These are phyloP conservation scores for Petunia axillaris DNA, from an alignment of 257 asterid species.

Conservation along the genomic window DNA sequence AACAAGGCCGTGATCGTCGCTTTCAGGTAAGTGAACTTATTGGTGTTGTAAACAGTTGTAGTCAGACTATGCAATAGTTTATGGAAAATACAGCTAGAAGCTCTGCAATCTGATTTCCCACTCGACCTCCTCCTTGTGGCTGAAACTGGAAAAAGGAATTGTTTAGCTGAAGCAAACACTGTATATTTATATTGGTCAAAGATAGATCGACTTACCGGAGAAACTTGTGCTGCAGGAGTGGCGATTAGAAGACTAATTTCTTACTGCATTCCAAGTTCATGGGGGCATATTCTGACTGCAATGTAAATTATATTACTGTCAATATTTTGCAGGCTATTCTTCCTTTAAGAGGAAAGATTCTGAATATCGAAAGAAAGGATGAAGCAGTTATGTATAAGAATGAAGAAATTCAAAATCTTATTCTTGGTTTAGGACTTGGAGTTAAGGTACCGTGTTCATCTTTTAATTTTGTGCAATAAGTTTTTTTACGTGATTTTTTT, in stretches of 20 bases:
- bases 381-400: constrained; percentile 99
- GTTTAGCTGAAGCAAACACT: constrained; percentile 5
- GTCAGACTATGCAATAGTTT: constrained; percentile 8
- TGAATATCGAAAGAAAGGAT: constrained; percentile 92
- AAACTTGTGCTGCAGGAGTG: neutral
- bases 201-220: neutral
- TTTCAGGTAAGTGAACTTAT: constrained; percentile 70
- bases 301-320: constrained; percentile 23
- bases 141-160: neutral
- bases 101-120: constrained; percentile 1
- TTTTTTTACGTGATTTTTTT: constrained; percentile 25
- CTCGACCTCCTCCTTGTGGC: neutral
- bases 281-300: neutral
- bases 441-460: constrained; percentile 64
- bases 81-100: neutral
- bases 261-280: neutral
- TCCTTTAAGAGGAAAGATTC: constrained; percentile 94
- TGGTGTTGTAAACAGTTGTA: neutral
- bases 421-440: constrained; percentile 95
- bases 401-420: constrained; percentile 98
- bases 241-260: constrained; percentile 8
- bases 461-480: constrained; percentile 23
- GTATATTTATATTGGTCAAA: constrained; percentile 13
- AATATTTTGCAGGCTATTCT: constrained; percentile 80
- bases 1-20: constrained; percentile 98